Base-by-base conservation (phyloP, 495 filamentous ascomycete genomes). In the Lophiotrema nucula region DNA sequence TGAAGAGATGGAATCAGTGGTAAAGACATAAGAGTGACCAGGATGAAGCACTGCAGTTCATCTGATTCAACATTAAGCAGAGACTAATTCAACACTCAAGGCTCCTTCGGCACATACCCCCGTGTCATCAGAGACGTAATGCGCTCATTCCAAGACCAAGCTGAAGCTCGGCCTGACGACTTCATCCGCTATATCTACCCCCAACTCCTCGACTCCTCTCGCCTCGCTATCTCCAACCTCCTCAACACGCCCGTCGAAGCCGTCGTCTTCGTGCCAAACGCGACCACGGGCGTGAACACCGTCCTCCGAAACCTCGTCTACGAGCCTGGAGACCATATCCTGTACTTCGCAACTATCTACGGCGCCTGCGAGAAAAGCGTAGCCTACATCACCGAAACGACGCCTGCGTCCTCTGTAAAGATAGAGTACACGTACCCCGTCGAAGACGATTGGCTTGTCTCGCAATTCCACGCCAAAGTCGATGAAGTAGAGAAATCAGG, bases 61-160 rank as follows among this genome's bases (percentile, higher is more conserved):
- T n/a, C n/a, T n/a, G n/a, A n/a, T n/a, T n/a, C n/a, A n/a, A n/a
- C n/a, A n/a, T n/a, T n/a, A n/a, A n/a, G n/a, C n/a, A n/a, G n/a
- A n/a, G n/a, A n/a, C n/a, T n/a, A n/a, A 10, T 47, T 22, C 50
- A 47, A 65, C 41, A 21, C 22, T 49, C 28, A 53, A 87, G 89
- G 89, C 52, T 90, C 91, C 21, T 96, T 87, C 70, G 91, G 91
- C 16, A 81, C 88, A 11, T 83, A 84, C 64, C 90, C 92, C 12
- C 70, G 63, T 11, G 54, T 72, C 31, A 76, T 96, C 62, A 79
- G 78, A 31, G 66, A 78, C 4, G 75, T 74, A n/a, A 77, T 84
- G 18, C 79, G 77, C 28, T 47, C 70, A 27, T 85, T 80, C 64
- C 82, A 91, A 70, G 73, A 78, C 52, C 61, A 70, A 0, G 72